Base-by-base conservation (phyloP, 129 eudicot genomes). In the Daucus carota region DNA sequence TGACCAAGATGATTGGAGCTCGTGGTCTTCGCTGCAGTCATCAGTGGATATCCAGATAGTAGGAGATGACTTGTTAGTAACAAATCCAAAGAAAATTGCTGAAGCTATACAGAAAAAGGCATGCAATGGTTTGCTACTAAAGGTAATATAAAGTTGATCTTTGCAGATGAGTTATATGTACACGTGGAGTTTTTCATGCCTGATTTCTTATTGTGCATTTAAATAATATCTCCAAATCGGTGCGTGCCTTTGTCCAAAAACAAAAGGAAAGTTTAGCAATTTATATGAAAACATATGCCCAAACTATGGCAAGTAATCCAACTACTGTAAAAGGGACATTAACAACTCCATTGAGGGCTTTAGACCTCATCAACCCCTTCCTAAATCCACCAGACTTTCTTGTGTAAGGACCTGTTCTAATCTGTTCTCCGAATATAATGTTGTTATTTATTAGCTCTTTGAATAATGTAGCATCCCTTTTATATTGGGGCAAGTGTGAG, bases 1-100 rank as follows among this genome's bases (percentile, higher is more conserved):
- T 88, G 98, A 93, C 87, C 98, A 93, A 86, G 98, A 93, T 83
- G 96, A 93, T 79, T 93, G 98, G 98, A 85, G 83, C 78, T 90
- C 96, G 0, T 92, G 96, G 96, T 47, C 92, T 46, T 87, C 96
- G 20, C 82, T 90, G 62, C 96, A 85, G 74, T 93, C 96, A 68
- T 87, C 88, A 3, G 98, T 90, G 44, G 94, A 84, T 65, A 87
- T 92, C 80, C 96, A 92, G 80, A 81, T 92, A 47, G 98, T 90
- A 15, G 98, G 98, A 63, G 98, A 90, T 83, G 98, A 92, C 79
- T 85, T 92, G 86, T 79, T 92, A 87, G 98, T 90, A 38, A 92
- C 98, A 36, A 92, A 92, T 83, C 98, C 98, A 18, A 90, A 82
- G 80, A 88, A 86, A 80, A 93, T 90, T 65, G 89, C 89, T 31